A percentile compares a stretch with the other conserved stretches of the same genome.
Evolutionary conservation across 2,329 filamentous ascomycete genomes (phyloP).

Genomic region (Trichothecium roseum): DNA sequence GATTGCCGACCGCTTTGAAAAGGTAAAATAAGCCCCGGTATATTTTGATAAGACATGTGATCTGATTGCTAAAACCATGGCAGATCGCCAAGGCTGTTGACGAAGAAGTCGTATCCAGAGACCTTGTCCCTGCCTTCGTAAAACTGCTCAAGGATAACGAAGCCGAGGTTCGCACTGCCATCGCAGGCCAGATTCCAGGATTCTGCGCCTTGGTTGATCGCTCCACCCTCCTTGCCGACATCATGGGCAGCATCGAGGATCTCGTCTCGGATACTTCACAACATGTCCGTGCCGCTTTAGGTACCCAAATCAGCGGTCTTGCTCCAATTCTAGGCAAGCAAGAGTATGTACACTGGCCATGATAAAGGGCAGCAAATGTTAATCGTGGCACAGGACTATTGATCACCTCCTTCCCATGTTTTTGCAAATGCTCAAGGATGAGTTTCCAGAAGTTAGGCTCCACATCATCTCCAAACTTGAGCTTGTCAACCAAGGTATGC

Average conservation of each 20-base stretch:
- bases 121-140: slow-evolving; percentile 92
- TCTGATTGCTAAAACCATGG: slow-evolving; percentile 1
- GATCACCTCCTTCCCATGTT: slow-evolving; percentile 98
- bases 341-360: slow-evolving; percentile 52
- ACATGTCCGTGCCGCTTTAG: slow-evolving; percentile 89
- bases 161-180: slow-evolving; percentile 92
- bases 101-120: slow-evolving; percentile 87
- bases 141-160: slow-evolving; percentile 97
- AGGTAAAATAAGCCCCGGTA: slow-evolving; percentile 41
- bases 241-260: slow-evolving; percentile 94
- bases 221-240: slow-evolving; percentile 81
- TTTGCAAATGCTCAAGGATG: slow-evolving; percentile 97
- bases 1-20: slow-evolving; percentile 97
- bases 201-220: slow-evolving; percentile 88
- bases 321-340: slow-evolving; percentile 96
- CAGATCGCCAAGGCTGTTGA: slow-evolving; percentile 97
- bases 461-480: slow-evolving; percentile 99
- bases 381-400: slow-evolving; percentile 58
- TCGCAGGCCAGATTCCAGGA: slow-evolving; percentile 93
- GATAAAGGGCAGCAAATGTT: background rate
- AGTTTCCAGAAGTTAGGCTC: slow-evolving; percentile 93
- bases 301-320: slow-evolving; percentile 92
- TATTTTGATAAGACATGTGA: background rate
- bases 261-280: slow-evolving; percentile 93
- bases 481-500: slow-evolving; percentile 83